These are phyloP conservation scores for Aquilaria agallochum DNA, from an alignment of 441 rosid species.

Conservation along the genomic window DNA sequence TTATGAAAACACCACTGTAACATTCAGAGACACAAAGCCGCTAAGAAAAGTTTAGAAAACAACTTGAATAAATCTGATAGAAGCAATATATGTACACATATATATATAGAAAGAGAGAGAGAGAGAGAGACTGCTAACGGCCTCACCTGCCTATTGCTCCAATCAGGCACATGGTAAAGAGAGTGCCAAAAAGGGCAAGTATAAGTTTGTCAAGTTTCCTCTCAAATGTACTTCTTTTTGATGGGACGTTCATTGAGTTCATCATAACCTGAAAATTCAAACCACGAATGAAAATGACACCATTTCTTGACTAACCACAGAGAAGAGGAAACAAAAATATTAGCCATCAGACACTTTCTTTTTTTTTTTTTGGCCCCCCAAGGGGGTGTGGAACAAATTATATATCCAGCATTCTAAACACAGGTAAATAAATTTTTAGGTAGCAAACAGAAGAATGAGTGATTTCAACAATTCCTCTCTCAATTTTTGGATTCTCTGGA, in stretches of 20 bases:
- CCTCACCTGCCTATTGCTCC: conserved; percentile 93
- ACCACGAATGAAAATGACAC: conserved; percentile 3
- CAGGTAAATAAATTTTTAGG: no score
- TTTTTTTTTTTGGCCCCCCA: no score
- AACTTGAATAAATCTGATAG: conserved; percentile 4
- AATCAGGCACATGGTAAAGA: conserved; percentile 78
- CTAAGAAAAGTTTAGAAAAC: conserved; percentile 1
- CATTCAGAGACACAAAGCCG: conserved; percentile 19
- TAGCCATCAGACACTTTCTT: no score
- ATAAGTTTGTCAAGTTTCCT: conserved; percentile 99
- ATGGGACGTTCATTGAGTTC: conserved; percentile 99
- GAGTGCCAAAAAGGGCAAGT: conserved; percentile 81
- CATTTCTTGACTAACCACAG: no score
- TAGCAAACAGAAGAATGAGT: no score
- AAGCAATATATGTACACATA: conserved; percentile 1
- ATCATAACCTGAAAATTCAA: conserved; percentile 85
- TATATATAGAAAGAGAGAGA: neutral
- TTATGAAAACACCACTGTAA: conserved; percentile 85
- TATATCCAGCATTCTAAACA: no score
- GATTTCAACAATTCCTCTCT: no score
- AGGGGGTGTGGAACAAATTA: no score
- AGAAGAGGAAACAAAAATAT: no score
- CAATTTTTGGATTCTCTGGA: no score
- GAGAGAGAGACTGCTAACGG: conserved; percentile 1
- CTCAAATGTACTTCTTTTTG: conserved; percentile 98